Evolutionary conservation across 2,329 filamentous ascomycete genomes (phyloP), one percentile per base, ranked within the genome.

Genomic region (Pleurostoma richardsiae): DNA sequence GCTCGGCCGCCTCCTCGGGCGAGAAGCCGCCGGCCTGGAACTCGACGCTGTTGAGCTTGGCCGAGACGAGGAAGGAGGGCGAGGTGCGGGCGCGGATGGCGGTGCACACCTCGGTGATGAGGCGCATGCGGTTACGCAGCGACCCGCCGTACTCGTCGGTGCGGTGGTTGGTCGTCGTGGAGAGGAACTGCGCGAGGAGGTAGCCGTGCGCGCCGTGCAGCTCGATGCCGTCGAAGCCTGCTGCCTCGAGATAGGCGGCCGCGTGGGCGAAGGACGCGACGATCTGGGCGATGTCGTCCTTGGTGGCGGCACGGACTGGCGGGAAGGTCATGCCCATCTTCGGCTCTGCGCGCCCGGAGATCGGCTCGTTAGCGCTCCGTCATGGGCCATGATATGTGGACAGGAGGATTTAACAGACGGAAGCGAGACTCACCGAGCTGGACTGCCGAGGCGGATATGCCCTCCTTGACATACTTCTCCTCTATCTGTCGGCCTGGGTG

Each of bases 201-300:
- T 77, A 80, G 3, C 77, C 76, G 54, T 80, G 76, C 1, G 76
- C 77, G 10, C 63, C 73, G 54, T 80, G 77, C 7, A 80, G 60
- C 56, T 76, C 54, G 29, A 77, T 64, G 4, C 75, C 74, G 51
- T 78, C 69, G 42, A 71, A 87, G 3, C 83, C 83, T 0, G 80
- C 81, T 57, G 79, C 79, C 49, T 85, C 72, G 4, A 80, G 66
- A 52, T 76, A 86, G 55, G 80, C 76, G 0, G 81, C 80, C 0
- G 80, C 73, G 54, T 85, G 76, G 0, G 77, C 77, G 55, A 83
- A 87, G 3, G 73, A 73, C 27, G 79, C 71, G n/a, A 83, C 71
- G n/a, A 87, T 59, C 10, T 65, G 58, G 36, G 70, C 59, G 53
- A 87, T 80, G 42, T 84, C 80, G 10, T 70, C 67, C 28, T 74